Evolutionary conservation across 768 basidiomycete genomes (phyloP).

Genomic region (Lepiota brunneoincarnata): DNA sequence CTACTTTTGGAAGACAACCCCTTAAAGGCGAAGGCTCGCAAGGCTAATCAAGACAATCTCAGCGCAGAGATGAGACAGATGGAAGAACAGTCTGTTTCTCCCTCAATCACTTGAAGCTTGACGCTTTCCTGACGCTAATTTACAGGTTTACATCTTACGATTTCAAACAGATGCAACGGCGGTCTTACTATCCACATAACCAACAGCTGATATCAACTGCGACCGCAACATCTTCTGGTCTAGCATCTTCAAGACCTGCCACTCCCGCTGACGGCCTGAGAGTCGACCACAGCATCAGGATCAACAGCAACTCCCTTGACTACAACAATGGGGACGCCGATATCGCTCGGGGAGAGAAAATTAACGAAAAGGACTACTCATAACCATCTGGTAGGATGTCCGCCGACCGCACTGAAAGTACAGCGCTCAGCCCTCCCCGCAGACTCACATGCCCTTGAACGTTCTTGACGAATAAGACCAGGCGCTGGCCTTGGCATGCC

Average conservation of each 20-base stretch:
- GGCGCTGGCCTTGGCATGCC: constrained; percentile 5
- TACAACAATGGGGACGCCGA: constrained; percentile 18
- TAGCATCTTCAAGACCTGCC: constrained; percentile 69
- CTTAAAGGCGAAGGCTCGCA: constrained; percentile 90
- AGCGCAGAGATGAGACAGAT: constrained; percentile 94
- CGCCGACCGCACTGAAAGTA: not conserved
- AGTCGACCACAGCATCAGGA: constrained; percentile 30
- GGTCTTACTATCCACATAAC: constrained; percentile 88
- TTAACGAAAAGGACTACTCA: constrained; percentile 49
- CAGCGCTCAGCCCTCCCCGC: not conserved
- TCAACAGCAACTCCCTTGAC: constrained; percentile 39
- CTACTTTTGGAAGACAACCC: constrained; percentile 95
- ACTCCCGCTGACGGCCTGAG: constrained; percentile 61
- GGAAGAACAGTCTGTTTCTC: constrained; percentile 87
- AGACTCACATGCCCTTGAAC: not conserved
- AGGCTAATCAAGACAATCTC: constrained; percentile 84
- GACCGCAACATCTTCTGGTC: constrained; percentile 70
- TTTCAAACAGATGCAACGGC: constrained; percentile 87
- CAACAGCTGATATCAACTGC: constrained; percentile 72
- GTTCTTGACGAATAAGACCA: constrained; percentile 7
- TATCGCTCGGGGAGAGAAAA: constrained; percentile 35
- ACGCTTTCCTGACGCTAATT: constrained; percentile 4
- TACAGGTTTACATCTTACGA: constrained; percentile 87
- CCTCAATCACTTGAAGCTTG: constrained; percentile 9
- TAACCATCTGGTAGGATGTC: constrained; percentile 24